These are phyloP conservation scores for Boletus pseudo-olivaceus DNA, from an alignment of 768 basidiomycete genomes.

Conservation along the genomic window DNA sequence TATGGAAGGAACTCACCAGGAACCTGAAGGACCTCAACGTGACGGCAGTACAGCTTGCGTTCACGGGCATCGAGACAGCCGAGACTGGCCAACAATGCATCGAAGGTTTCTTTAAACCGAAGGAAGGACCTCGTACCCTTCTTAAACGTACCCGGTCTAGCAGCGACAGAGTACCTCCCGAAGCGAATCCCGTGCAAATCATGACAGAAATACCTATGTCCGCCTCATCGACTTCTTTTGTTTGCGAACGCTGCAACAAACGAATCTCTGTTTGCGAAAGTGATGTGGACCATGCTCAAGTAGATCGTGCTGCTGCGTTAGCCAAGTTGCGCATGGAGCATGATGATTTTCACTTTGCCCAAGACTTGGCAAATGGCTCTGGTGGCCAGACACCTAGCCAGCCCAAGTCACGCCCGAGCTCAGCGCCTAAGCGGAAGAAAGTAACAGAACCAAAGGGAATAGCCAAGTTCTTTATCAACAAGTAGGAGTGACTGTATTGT, in stretches of 20 bases:
- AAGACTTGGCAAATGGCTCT: constrained; percentile 58
- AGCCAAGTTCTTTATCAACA: constrained; percentile 44
- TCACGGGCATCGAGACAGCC: constrained; percentile 70
- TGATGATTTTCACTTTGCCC: constrained; percentile 85
- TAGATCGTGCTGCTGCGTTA: constrained; percentile 34
- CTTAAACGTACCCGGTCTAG: constrained; percentile 41
- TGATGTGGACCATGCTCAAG: constrained; percentile 16
- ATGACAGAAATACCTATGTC: neutral
- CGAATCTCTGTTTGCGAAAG: constrained; percentile 35
- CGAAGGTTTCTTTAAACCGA: constrained; percentile 72
- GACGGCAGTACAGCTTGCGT: constrained; percentile 67
- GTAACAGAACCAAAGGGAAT: constrained; percentile 37
- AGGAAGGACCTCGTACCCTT: constrained; percentile 19
- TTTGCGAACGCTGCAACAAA: constrained; percentile 59
- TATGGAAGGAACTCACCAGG: constrained; percentile 87
- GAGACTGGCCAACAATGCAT: constrained; percentile 85
- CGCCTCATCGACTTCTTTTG: constrained; percentile 36
- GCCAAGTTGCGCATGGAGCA: constrained; percentile 63
- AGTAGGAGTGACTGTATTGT: constrained; percentile 16
- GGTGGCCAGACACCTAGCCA: constrained; percentile 7
- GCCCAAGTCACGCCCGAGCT: constrained; percentile 10
- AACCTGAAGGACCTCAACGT: constrained; percentile 55
- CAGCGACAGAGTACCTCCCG: constrained; percentile 7
- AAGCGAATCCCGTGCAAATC: neutral
- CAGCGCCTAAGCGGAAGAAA: constrained; percentile 31